Base-by-base conservation (phyloP, 2,329 filamentous ascomycete genomes). In the Diaporthe ampelina region DNA sequence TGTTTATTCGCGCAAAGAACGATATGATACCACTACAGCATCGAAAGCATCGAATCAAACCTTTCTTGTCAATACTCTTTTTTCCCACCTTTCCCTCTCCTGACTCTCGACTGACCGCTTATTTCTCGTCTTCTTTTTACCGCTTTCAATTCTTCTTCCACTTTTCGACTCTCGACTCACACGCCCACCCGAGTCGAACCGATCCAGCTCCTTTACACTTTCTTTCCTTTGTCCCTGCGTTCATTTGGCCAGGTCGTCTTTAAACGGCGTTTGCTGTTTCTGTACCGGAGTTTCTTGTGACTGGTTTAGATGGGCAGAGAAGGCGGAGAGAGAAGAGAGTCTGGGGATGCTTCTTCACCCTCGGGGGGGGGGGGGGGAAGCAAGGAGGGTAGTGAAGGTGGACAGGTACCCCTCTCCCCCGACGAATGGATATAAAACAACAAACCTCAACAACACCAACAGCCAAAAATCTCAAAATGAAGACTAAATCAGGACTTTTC, bases 21-120 rank as follows among this genome's bases (percentile, higher is more conserved):
- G 73, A 75, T 71, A 76, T 76, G 75, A 76, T 76, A 76, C 75
- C 75, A 76, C 70, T 73, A 69, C 73, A 76, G 74, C 70, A 75
- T 73, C 67, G 73, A 76, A 72, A 74, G 75, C 73, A 75, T 74
- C 74, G 57, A 74, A 72, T 75, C 61, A 56, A 48, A 52, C 58
- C 63, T 54, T 74, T 72, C 52, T 70, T 75, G 74, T 75, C 58
- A 59, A 72, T 74, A 75, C 58, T 70, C 67, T 73, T 57, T 72
- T 54, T 58, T 8, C 37, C 40, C 45, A 21, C 24, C 37, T 13
- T 32, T 45, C 43, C 59, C 61, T 59, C n/a, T 57, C 24, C 48
- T 50, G 26, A 37, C 52, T 45, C 29, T 40, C 45, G 48, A 43
- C 50, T 40, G 17, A 43, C 50, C 50, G 17, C 11, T 35, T 45